A percentile compares a stretch with the other conserved stretches of the same genome.
phyloP scores from a whole-genome alignment of 805 yeast genomes.

The Zygosaccharomyces pseudorouxii region DNA sequence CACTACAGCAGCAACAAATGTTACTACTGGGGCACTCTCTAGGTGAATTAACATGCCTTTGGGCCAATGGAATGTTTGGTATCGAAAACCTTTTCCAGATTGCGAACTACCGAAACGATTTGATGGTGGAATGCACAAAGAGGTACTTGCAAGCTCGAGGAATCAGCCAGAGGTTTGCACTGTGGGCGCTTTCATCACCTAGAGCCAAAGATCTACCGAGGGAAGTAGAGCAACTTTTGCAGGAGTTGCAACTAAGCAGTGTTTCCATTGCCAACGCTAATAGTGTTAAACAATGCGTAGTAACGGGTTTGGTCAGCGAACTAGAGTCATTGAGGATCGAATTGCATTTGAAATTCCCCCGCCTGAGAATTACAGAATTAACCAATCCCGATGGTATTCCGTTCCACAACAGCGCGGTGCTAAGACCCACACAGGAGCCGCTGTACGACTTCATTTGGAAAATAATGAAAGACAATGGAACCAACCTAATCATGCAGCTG shows the following conservation, averaged over 20 bases:
- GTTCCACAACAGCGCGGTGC: slow-evolving; percentile 33
- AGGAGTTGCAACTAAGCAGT: slow-evolving; percentile 18
- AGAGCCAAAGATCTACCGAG: slow-evolving; percentile 24
- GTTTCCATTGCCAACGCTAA: slow-evolving; percentile 33
- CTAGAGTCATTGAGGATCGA: slow-evolving; percentile 25
- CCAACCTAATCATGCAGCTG: slow-evolving; percentile 24
- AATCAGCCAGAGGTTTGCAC: slow-evolving; percentile 26
- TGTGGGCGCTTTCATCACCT: slow-evolving; percentile 35
- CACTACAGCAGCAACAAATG: not conserved
- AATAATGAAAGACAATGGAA: slow-evolving; percentile 27
- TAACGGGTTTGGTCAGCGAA: slow-evolving; percentile 31
- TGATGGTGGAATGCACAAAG: slow-evolving; percentile 33
- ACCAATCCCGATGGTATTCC: slow-evolving; percentile 33
- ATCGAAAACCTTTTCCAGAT: slow-evolving; percentile 30
- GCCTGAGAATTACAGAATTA: slow-evolving; percentile 27
- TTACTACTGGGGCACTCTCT: slow-evolving; percentile 34
- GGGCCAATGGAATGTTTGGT: slow-evolving; percentile 26
- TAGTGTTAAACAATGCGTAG: slow-evolving; percentile 32
- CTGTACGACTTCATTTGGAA: slow-evolving; percentile 34
- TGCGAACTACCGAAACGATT: slow-evolving; percentile 32
- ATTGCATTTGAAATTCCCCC: slow-evolving; percentile 21
- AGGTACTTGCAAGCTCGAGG: slow-evolving; percentile 26
- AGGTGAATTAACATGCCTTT: slow-evolving; percentile 34
- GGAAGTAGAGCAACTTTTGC: slow-evolving; percentile 20
- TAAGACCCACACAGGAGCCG: slow-evolving; percentile 32